phyloP scores from a whole-genome alignment of 805 yeast genomes.

The Wickerhamiella slavikovae region DNA sequence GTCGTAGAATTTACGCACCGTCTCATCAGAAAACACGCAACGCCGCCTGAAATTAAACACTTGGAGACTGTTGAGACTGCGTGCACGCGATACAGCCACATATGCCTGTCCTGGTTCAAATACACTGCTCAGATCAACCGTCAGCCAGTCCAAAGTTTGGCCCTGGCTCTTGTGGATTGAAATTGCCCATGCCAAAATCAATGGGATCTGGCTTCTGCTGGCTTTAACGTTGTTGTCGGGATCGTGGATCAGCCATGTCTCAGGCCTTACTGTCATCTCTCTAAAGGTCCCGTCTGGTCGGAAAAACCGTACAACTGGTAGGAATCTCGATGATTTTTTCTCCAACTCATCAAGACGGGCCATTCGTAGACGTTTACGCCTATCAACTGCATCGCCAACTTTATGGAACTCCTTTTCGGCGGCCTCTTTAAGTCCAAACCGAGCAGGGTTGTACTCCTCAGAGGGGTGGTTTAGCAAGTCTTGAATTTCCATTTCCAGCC shows the following conservation, averaged over 20 bases:
- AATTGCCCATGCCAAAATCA: constrained; percentile 88
- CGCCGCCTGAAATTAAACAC: constrained; percentile 47
- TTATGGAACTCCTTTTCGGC: background rate
- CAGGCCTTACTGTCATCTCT: constrained; percentile 63
- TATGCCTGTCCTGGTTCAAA: constrained; percentile 93
- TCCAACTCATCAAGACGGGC: background rate
- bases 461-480: background rate
- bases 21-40: constrained; percentile 48
- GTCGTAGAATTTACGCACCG: constrained; percentile 49
- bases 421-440: background rate
- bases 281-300: constrained; percentile 52
- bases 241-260: constrained; percentile 63
- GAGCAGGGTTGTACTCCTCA: background rate
- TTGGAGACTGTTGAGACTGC: constrained; percentile 62
- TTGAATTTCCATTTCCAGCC: background rate
- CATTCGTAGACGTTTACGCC: background rate
- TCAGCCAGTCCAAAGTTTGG: constrained; percentile 56
- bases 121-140: constrained; percentile 52
- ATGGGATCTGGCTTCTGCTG: constrained; percentile 59
- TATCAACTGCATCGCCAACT: background rate
- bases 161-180: constrained; percentile 96
- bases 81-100: constrained; percentile 86
- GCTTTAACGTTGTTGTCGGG: constrained; percentile 48
- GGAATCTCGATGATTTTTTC: constrained; percentile 6
- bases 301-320: constrained; percentile 64